Percentiles rank a stretch among this genome's conserved stretches.
Evolutionary conservation across 1,139 yeast genomes (phyloP).

Genomic region (Groenewaldozyma sp.): DNA sequence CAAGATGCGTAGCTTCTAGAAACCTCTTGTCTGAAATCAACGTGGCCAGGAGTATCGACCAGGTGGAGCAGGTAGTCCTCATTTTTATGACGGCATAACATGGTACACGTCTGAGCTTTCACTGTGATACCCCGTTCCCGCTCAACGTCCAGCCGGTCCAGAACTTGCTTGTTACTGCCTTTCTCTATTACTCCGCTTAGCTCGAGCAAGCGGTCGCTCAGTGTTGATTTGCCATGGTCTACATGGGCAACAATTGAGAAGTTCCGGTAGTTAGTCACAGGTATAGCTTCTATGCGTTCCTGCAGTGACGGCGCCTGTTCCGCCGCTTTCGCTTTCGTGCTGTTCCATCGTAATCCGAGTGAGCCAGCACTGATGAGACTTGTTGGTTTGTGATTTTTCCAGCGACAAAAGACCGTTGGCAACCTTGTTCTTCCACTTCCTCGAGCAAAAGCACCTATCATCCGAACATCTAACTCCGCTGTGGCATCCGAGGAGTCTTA

Average conservation of each 20-base stretch:
- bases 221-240: slow-evolving; percentile 95
- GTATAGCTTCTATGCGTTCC: slow-evolving; percentile 61
- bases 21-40: slow-evolving; percentile 90
- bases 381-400: no score
- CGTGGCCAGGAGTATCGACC: slow-evolving; percentile 98
- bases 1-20: slow-evolving; percentile 91
- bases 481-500: no score
- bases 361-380: no score
- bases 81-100: slow-evolving; percentile 68
- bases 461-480: no score
- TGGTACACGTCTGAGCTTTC: slow-evolving; percentile 92
- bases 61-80: slow-evolving; percentile 76
- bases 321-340: no score
- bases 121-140: slow-evolving; percentile 94
- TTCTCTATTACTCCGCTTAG: slow-evolving; percentile 81
- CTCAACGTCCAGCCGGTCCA: slow-evolving; percentile 91
- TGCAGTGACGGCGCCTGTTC: slow-evolving; percentile 15
- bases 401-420: no score
- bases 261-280: slow-evolving; percentile 74
- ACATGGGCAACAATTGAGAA: slow-evolving; percentile 96
- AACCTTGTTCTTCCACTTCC: no score
- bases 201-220: slow-evolving; percentile 80
- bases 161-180: slow-evolving; percentile 68
- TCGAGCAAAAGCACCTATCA: no score
- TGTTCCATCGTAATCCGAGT: no score